Evolutionary conservation across 108 stramenopile genomes (phyloP).

Genomic region (Nannochloropsis gaditana): DNA sequence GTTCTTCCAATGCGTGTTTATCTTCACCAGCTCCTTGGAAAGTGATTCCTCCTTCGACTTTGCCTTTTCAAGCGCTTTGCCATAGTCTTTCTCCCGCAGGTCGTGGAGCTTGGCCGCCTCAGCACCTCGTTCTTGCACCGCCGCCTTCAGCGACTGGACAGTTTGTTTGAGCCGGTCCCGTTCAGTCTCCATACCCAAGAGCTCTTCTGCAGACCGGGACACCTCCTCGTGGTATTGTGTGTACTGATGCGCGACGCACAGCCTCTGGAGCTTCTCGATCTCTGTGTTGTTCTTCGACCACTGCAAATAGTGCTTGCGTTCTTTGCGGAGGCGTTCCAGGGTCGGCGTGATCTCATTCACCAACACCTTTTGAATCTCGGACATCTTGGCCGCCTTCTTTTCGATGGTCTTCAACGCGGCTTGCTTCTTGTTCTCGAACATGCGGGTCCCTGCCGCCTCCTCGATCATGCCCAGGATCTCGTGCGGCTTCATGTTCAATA

Average conservation of each 20-base stretch:
- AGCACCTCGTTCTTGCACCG: slow-evolving; percentile 59
- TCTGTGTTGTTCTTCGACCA: slow-evolving; percentile 92
- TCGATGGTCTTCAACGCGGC: slow-evolving; percentile 93
- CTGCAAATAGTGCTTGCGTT: slow-evolving; percentile 80
- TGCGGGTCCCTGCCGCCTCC: slow-evolving; percentile 98
- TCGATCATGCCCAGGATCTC: slow-evolving; percentile 99
- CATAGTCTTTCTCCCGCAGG: background rate
- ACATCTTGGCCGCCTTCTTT: slow-evolving; percentile 92
- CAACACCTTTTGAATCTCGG: slow-evolving; percentile 87
- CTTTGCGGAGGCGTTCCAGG: slow-evolving; percentile 83
- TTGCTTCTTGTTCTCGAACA: slow-evolving; percentile 96
- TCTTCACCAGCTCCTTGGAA: slow-evolving; percentile 88
- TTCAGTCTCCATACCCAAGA: slow-evolving; percentile 38
- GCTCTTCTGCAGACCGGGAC: slow-evolving; percentile 46
- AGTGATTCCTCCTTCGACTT: slow-evolving; percentile 61
- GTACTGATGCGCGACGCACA: slow-evolving; percentile 83
- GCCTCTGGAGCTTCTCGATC: slow-evolving; percentile 83
- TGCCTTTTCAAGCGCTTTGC: slow-evolving; percentile 12
- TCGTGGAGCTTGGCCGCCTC: background rate
- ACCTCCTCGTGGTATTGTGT: slow-evolving; percentile 60
- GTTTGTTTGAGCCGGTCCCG: slow-evolving; percentile 47
- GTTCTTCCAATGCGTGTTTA: slow-evolving; percentile 70
- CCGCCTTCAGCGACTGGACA: slow-evolving; percentile 49
- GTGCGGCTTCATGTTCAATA: slow-evolving; percentile 97
- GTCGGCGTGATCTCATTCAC: slow-evolving; percentile 95